Conservation (phyloP, 1,284 basidiomycete genomes). For the Irpex sp. region DNA sequence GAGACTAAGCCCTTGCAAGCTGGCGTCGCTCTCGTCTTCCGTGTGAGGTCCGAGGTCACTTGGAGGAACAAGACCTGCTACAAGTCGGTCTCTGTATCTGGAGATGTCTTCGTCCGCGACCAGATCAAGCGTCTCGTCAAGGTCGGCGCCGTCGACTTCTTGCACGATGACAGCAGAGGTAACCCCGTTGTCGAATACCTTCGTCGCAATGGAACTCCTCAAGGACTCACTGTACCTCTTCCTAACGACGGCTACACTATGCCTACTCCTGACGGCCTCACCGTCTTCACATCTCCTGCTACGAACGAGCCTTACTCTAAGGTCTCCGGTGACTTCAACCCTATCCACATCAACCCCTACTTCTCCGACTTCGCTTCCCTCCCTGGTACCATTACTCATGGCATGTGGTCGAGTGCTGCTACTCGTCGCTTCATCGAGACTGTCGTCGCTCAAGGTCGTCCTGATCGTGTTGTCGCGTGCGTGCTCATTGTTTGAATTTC, state of each 20-base stretch:
- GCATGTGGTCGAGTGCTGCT: constrained; percentile 95
- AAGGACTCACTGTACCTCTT: constrained; percentile 78
- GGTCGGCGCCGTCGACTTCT: constrained; percentile 86
- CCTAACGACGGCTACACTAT: constrained; percentile 86
- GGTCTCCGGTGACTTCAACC: constrained; percentile 95
- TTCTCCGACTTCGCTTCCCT: constrained; percentile 93
- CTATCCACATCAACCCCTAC: constrained; percentile 99
- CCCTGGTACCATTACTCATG: constrained; percentile 96
- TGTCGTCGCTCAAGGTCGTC: constrained; percentile 89
- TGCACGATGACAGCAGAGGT: constrained; percentile 83
- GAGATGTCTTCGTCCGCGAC: constrained; percentile 83
- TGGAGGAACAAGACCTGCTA: constrained; percentile 92
- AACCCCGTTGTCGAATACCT: constrained; percentile 95
- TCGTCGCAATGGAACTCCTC: constrained; percentile 81
- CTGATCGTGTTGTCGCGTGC: constrained; percentile 84
- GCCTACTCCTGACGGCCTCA: constrained; percentile 52
- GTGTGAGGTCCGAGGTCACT: constrained; percentile 78
- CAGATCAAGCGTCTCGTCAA: constrained; percentile 85
- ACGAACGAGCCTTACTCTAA: constrained; percentile 96
- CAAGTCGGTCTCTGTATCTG: constrained; percentile 79
- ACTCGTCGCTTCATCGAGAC: constrained; percentile 93
- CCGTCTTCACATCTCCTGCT: constrained; percentile 73
- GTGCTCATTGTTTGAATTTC: constrained; percentile 28
- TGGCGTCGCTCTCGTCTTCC: constrained; percentile 88
- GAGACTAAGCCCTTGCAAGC: constrained; percentile 74